Conservation (phyloP, 2,329 filamentous ascomycete species). For the Epichloe amarillans region DNA sequence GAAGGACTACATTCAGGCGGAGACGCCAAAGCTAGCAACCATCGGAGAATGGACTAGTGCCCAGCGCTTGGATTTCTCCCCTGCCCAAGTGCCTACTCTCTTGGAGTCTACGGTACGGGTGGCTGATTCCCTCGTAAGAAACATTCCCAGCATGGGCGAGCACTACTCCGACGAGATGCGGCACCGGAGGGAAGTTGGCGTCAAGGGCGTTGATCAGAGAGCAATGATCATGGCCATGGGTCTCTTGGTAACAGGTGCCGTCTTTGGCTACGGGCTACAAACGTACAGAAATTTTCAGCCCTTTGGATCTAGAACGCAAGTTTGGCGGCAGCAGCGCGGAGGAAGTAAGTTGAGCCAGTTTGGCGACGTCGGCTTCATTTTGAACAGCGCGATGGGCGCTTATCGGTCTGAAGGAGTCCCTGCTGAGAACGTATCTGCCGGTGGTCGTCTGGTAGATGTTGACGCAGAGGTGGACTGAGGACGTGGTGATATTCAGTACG, state of each 20-base stretch:
- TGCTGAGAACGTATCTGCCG: conserved; percentile 5
- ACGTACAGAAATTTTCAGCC: conserved; percentile 28
- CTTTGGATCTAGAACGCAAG: conserved; percentile 31
- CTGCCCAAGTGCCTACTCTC: conserved; percentile 5
- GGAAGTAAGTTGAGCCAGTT: conserved; percentile 26
- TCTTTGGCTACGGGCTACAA: conserved; percentile 25
- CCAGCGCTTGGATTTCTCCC: conserved; percentile 12
- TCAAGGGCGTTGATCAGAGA: conserved; percentile 20
- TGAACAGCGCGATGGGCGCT: conserved; percentile 22
- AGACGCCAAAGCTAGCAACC: conserved; percentile 16
- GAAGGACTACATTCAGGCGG: conserved; percentile 26
- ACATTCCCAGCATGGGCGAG: conserved; percentile 22
- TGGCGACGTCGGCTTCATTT: conserved; percentile 33
- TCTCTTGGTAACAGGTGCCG: conserved; percentile 24
- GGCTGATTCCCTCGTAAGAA: conserved; percentile 22
- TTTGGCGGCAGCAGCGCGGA: conserved; percentile 24
- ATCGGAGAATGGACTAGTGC: conserved; percentile 17
- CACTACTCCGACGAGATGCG: conserved; percentile 24
- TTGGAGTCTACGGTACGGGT: conserved; percentile 17
- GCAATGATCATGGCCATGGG: conserved; percentile 19
- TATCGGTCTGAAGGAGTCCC: conserved; percentile 9
- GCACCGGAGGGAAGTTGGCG: conserved; percentile 20
- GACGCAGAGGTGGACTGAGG: conserved; percentile 23
- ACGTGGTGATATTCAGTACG: neutral
- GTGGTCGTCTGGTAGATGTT: conserved; percentile 20